phyloP scores from a whole-genome alignment of 768 basidiomycete genomes.

The Termitomyces bulborhizus region DNA sequence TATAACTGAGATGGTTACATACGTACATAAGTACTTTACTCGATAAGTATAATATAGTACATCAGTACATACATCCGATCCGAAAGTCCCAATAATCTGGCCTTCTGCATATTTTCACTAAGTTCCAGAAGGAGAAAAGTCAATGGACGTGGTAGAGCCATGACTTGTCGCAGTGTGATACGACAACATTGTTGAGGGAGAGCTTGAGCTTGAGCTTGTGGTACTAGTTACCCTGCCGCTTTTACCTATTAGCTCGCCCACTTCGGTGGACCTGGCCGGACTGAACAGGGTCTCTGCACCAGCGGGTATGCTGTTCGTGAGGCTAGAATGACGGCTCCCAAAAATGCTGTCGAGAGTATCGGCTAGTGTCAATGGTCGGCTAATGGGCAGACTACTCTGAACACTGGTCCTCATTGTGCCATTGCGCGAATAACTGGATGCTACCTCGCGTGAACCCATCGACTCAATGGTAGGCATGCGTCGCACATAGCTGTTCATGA shows the following conservation, averaged over 20 bases:
- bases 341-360: slow-evolving; percentile 24
- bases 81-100: background rate
- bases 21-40: slow-evolving; percentile 2
- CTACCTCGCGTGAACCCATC: slow-evolving; percentile 59
- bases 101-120: background rate
- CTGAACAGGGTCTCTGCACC: slow-evolving; percentile 24
- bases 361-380: slow-evolving; percentile 35
- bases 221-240: slow-evolving; percentile 7
- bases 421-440: slow-evolving; percentile 19
- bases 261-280: slow-evolving; percentile 20
- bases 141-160: slow-evolving; percentile 1
- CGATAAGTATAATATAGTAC: slow-evolving; percentile 6
- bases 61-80: slow-evolving; percentile 8
- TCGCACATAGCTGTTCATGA: slow-evolving; percentile 58
- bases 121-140: background rate
- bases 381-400: slow-evolving; percentile 18
- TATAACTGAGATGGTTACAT: background rate
- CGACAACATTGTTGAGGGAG: slow-evolving; percentile 14
- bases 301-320: slow-evolving; percentile 27
- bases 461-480: slow-evolving; percentile 83
- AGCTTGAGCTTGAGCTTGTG: slow-evolving; percentile 8
- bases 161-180: slow-evolving; percentile 19
- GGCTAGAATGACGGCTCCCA: slow-evolving; percentile 29
- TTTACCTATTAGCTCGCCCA: slow-evolving; percentile 28
- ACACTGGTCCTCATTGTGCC: slow-evolving; percentile 15